Conservation (phyloP, 2,329 filamentous ascomycete genomes). For the Graphilbum ipis-grandicollis region DNA sequence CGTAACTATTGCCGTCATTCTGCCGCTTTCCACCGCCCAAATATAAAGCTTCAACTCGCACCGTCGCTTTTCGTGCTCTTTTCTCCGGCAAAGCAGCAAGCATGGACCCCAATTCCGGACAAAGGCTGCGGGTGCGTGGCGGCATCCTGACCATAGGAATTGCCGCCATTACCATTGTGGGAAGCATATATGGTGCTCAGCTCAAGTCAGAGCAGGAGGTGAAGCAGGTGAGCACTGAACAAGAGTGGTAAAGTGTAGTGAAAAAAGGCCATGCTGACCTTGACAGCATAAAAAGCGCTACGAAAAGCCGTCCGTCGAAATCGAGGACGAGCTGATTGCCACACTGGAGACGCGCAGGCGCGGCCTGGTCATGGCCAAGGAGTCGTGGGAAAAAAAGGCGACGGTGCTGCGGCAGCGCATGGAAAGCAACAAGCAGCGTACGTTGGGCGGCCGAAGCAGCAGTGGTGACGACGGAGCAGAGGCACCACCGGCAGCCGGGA, state of each 20-base stretch:
- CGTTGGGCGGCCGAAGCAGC: neutral
- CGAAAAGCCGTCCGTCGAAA: constrained; percentile 7
- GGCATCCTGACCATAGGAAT: constrained; percentile 11
- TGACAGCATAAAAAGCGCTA: neutral
- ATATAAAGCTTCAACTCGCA: constrained; percentile 1
- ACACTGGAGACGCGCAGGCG: constrained; percentile 13
- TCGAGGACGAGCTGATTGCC: constrained; percentile 14
- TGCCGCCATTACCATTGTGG: constrained; percentile 14
- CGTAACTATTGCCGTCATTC: neutral
- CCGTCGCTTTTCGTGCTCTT: neutral
- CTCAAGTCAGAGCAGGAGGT: constrained; percentile 15
- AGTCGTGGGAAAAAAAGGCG: constrained; percentile 16
- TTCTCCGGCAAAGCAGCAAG: neutral
- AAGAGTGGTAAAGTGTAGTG: neutral
- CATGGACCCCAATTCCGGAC: neutral
- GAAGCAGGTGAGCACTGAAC: constrained; percentile 2
- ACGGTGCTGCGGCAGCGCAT: constrained; percentile 13
- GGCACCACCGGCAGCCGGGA: neutral
- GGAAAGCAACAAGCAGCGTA: neutral
- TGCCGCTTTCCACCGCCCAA: constrained; percentile 7
- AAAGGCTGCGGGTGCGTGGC: constrained; percentile 8
- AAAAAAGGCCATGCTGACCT: neutral
- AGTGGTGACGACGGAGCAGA: neutral
- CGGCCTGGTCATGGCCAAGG: constrained; percentile 11
- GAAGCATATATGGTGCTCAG: constrained; percentile 16